Conservation (phyloP, 768 basidiomycete species). For the Sarcodon aspratus region DNA sequence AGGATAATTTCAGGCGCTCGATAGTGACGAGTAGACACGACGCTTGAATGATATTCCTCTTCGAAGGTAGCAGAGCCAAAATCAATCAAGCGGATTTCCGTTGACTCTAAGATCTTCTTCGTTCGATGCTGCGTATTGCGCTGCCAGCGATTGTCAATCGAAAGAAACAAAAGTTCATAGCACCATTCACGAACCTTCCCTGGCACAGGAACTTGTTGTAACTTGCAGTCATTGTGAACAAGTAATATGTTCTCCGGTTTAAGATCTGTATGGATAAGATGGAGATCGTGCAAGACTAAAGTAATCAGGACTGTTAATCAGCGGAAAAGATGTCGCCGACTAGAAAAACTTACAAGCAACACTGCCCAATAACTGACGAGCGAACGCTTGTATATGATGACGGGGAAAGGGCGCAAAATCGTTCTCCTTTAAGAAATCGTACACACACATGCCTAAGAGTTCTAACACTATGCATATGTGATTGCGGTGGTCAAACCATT, state of each 20-base stretch:
- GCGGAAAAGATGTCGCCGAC: constrained; percentile 1
- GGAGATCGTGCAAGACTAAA: constrained; percentile 81
- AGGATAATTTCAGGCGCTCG: constrained; percentile 98
- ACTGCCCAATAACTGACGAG: constrained; percentile 80
- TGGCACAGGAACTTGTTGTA: constrained; percentile 44
- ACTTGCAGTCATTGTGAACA: constrained; percentile 70
- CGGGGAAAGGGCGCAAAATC: constrained; percentile 94
- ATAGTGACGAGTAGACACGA: constrained; percentile 96
- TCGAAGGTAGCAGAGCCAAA: constrained; percentile 99
- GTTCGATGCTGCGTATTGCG: constrained; percentile 53
- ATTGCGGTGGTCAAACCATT: constrained; percentile 95
- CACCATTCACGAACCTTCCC: constrained; percentile 42
- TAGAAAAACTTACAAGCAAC: constrained; percentile 70
- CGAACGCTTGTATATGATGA: constrained; percentile 93
- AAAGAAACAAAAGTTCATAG: background rate
- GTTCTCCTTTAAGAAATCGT: constrained; percentile 98
- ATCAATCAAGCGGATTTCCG: constrained; percentile 93
- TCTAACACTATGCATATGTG: constrained; percentile 97
- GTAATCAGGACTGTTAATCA: constrained; percentile 6
- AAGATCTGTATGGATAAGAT: constrained; percentile 93
- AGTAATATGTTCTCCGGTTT: constrained; percentile 99
- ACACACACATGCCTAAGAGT: constrained; percentile 93
- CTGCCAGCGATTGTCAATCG: constrained; percentile 21
- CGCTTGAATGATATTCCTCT: constrained; percentile 95
- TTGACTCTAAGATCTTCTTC: constrained; percentile 74